phyloP scores from a whole-genome alignment of 2,329 filamentous ascomycete genomes.

The Fusarium dlaminii region DNA sequence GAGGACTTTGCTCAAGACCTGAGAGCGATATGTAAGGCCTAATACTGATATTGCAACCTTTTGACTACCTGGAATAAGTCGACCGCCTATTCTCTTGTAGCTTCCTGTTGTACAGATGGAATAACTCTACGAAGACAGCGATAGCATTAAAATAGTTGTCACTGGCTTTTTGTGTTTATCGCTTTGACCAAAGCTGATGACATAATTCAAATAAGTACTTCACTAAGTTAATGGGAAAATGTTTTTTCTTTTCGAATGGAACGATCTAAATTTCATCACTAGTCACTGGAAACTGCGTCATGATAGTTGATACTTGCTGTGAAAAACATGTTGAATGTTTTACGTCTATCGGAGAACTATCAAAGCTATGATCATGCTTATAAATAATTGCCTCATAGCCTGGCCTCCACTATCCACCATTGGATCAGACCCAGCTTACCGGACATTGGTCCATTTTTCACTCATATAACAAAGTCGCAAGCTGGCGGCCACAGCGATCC shows the following conservation, averaged over 20 bases:
- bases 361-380: neutral
- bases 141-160: neutral
- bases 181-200: neutral
- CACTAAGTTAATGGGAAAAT: fast-evolving
- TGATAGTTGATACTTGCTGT: neutral
- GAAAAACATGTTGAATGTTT: too few relatives aligned
- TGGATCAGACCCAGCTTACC: neutral
- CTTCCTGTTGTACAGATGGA: too few relatives aligned
- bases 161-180: fast-evolving
- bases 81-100: fast-evolving
- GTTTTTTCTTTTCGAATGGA: neutral
- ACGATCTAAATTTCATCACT: neutral
- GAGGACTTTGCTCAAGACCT: too few relatives aligned
- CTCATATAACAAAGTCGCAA: neutral
- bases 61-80: neutral
- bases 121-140: neutral
- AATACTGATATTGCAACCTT: fast-evolving
- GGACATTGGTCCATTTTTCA: neutral
- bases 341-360: neutral
- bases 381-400: too few relatives aligned
- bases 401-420: fast-evolving
- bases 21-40: fast-evolving
- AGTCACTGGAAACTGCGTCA: too few relatives aligned
- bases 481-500: neutral
- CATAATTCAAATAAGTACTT: too few relatives aligned